Percentiles rank a stretch among this genome's conserved stretches.
These are phyloP conservation scores for Logfia minima DNA, from an alignment of 129 eudicot genomes.

Conservation along the genomic window DNA sequence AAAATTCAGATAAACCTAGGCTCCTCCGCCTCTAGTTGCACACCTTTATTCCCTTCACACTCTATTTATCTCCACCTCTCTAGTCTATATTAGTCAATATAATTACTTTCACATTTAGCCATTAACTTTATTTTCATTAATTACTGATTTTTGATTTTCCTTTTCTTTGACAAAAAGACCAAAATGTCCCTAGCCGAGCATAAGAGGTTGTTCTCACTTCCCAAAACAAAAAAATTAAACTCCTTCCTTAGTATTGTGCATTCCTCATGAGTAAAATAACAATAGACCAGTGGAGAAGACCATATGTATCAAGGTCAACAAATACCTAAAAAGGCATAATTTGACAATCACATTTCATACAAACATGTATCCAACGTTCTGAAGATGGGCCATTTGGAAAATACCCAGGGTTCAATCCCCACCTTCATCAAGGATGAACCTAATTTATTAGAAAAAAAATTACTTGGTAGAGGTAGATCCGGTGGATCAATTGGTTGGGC, in stretches of 20 bases:
- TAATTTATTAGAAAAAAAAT: no score
- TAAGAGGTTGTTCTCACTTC: background rate
- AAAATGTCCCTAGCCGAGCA: conserved; percentile 23
- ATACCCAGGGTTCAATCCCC: background rate
- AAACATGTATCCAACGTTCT: background rate
- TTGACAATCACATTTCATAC: background rate
- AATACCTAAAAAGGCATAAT: background rate
- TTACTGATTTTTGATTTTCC: background rate
- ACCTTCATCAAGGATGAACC: background rate
- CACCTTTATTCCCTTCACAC: conserved; percentile 21
- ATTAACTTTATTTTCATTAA: background rate
- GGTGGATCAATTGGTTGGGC: background rate
- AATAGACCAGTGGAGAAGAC: background rate
- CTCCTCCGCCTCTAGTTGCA: conserved; percentile 1
- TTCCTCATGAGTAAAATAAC: background rate
- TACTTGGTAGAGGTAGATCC: background rate
- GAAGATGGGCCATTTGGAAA: no score
- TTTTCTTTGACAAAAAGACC: conserved; percentile 19
- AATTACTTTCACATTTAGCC: conserved; percentile 17
- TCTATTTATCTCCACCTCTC: background rate
- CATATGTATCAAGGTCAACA: background rate
- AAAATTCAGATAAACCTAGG: conserved; percentile 20
- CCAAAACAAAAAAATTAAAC: background rate
- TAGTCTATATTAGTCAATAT: conserved; percentile 19
- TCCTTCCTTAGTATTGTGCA: background rate